These are phyloP conservation scores for Lachancea nothofagi DNA, from an alignment of 805 yeast genomes.

Conservation along the genomic window DNA sequence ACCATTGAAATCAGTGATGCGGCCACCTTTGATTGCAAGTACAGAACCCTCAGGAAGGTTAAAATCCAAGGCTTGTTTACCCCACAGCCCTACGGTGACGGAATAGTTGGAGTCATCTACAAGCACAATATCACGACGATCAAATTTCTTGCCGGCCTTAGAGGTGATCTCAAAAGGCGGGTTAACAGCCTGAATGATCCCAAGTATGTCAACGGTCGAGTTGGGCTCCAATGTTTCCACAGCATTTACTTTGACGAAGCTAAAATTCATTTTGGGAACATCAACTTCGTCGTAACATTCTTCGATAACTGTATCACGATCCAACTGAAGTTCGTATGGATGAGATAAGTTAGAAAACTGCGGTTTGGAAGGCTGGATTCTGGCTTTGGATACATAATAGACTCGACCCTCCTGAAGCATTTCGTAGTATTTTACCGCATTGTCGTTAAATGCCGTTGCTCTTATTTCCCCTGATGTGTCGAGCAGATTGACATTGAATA, in stretches of 20 bases:
- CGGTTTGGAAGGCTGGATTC: constrained; percentile 78
- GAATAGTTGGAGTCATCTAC: constrained; percentile 82
- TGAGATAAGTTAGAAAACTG: constrained; percentile 79
- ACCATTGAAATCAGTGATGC: constrained; percentile 84
- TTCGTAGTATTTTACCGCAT: constrained; percentile 73
- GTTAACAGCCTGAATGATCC: constrained; percentile 71
- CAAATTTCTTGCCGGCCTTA: constrained; percentile 85
- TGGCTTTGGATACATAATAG: constrained; percentile 74
- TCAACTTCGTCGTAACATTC: constrained; percentile 54
- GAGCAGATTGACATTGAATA: constrained; percentile 79
- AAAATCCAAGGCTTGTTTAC: constrained; percentile 76
- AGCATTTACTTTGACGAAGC: constrained; percentile 63
- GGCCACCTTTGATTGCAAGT: constrained; percentile 87
- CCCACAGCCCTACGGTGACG: constrained; percentile 84
- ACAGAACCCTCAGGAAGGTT: constrained; percentile 68
- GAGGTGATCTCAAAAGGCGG: constrained; percentile 77
- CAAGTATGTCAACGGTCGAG: constrained; percentile 77
- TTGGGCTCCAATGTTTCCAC: constrained; percentile 66
- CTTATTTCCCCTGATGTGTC: constrained; percentile 96
- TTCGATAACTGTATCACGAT: constrained; percentile 69
- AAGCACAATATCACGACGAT: constrained; percentile 80
- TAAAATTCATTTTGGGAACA: constrained; percentile 76
- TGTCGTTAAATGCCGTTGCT: constrained; percentile 89
- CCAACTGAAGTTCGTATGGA: constrained; percentile 82
- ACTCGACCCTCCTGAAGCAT: constrained; percentile 82